Base-by-base conservation (phyloP, 1,284 basidiomycete genomes). In the Cutaneotrichosporon sp. region DNA sequence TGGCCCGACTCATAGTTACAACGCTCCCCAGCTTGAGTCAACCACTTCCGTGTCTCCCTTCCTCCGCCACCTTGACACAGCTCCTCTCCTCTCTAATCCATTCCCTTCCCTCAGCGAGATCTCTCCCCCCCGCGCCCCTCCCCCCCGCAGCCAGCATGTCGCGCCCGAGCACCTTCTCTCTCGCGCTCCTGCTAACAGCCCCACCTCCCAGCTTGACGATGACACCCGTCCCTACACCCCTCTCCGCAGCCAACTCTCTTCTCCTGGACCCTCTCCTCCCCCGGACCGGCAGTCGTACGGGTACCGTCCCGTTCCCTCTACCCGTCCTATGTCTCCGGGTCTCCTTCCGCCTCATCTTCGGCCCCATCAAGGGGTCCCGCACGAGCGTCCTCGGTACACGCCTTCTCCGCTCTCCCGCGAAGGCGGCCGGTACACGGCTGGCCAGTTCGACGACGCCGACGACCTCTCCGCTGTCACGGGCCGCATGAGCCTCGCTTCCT, bases 361-460 rank as follows among this genome's bases (percentile, higher is more conserved):
- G 10, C 22, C 47, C 22, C 8, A 14, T 16, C 6, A 40, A 16
- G 38, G n/a, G 21, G 47, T 22, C 5, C n/a, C 21, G 21, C 14
- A 21, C n/a, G 47, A 49, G 47, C 47, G 47, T 13, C 47, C 21
- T 21, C 47, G n/a, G n/a, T 51, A 51, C 50, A 51, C 50, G 5
- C 50, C 50, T 31, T 51, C 50, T 13, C 50, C 50, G 7, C 50
- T 51, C 22, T 31, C 50, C 14, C 6, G 14, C 30, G 22, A 10
- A 5, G 50, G 22, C 6, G 50, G 26, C 13, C 50, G 10, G 50
- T 51, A 40, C 30, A 11, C 10, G 2, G 26, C 26, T 13, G 50
- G 50, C 30, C 50, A 31, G 50, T 51, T 51, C 26, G 50, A 51
- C 26, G 50, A 51, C 11, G 50, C 50, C 30, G 26, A 51, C 14